Evolutionary conservation across 805 yeast genomes (phyloP), one percentile per base, ranked within the genome.

Genomic region (Wickerhamomyces chambardii): DNA sequence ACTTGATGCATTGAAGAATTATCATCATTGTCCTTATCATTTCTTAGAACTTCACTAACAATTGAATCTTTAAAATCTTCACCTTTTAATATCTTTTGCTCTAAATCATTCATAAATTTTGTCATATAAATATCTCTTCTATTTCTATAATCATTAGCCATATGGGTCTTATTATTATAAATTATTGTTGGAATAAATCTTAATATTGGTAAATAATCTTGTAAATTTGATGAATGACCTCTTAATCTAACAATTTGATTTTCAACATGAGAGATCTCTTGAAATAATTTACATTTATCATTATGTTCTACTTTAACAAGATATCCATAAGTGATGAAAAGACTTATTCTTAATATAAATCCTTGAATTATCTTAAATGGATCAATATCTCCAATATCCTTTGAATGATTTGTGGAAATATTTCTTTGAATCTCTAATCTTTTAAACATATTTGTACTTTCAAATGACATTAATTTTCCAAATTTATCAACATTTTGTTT

Each of bases 251-350:
- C 72, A 37, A 78, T 77, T 31, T 56, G 53, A 42, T 66, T 75
- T 44, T 78, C 86, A 17, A 73, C 77, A 21, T 56, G 48, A 8
- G 76, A 64, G 21, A 78, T 72, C 35, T 70, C 73, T 24, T 68
- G 61, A n/a, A 73, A 70, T 15, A 75, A 50, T 6, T 38, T 43
- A 36, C 55, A 48, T 7, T 45, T 42, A 14, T 64, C 68, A 10
- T 38, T 36, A 10, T 50, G 53, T 22, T 60, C 62, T 11, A 66
- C 60, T 39, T 75, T 71, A 5, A 78, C 49, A 17, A 50, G 40
- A 30, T 67, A 55, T 0, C 82, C 84, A 50, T 72, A 78, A 0
- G 82, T 69, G 12, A 77, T 37, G 26, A 44, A 48, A 6, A 78
- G 47, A 3, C 81, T 70, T 10, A 73, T 64, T 29, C 69, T 58